Conservation (phyloP, 495 filamentous ascomycete species). For the Aspergillus affinis region DNA sequence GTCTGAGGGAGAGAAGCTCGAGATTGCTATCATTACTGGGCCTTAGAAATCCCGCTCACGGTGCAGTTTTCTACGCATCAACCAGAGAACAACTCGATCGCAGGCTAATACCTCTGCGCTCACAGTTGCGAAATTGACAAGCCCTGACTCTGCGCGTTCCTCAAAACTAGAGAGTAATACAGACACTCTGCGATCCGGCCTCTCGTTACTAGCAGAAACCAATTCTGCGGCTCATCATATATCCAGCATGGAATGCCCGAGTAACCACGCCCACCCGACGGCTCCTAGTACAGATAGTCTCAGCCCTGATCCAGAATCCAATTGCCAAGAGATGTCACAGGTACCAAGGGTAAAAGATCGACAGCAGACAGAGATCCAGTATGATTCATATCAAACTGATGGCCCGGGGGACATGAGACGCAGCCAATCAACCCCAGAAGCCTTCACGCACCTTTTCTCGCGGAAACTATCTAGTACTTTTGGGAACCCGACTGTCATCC, state of each 20-base stretch:
- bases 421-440: slow-evolving; percentile 24
- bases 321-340: neutral
- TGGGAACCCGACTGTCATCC: slow-evolving; percentile 55
- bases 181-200: neutral
- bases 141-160: neutral
- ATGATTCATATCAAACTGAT: neutral
- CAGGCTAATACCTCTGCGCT: neutral
- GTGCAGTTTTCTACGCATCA: slow-evolving; percentile 13
- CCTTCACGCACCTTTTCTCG: slow-evolving; percentile 45
- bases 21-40: slow-evolving; percentile 40
- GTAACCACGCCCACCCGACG: neutral
- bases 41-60: slow-evolving; percentile 21
- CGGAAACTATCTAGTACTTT: slow-evolving; percentile 51
- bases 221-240: neutral
- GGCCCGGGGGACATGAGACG: slow-evolving; percentile 12
- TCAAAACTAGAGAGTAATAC: neutral
- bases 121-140: neutral
- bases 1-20: slow-evolving; percentile 35
- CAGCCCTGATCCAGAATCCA: neutral
- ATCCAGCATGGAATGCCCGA: neutral
- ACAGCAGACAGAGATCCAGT: neutral
- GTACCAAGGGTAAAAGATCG: neutral
- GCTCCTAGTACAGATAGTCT: neutral
- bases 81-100: neutral
- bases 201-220: neutral